Conservation (phyloP, 768 basidiomycete genomes). For the Austroboletus festivus region DNA sequence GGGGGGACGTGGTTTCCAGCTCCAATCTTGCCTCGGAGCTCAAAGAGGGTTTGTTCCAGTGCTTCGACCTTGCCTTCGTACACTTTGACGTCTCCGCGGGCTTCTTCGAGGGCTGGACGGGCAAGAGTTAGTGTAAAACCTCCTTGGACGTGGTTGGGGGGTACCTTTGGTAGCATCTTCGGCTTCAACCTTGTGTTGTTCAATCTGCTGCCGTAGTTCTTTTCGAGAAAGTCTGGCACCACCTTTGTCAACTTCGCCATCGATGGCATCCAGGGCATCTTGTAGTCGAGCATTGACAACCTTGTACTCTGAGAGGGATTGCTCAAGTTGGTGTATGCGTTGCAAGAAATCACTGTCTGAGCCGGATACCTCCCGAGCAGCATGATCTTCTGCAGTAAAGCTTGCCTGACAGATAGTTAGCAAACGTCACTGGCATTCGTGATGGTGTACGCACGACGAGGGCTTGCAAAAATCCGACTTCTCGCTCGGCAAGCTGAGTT, state of each 20-base stretch:
- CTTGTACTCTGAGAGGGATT: slow-evolving; percentile 55
- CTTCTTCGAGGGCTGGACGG: slow-evolving; percentile 43
- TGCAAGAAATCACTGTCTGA: slow-evolving; percentile 35
- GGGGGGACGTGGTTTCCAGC: slow-evolving; percentile 75
- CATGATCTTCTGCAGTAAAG: slow-evolving; percentile 55
- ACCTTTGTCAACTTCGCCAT: slow-evolving; percentile 29
- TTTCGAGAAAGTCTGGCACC: slow-evolving; percentile 29
- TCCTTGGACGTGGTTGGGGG: not conserved
- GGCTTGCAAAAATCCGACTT: slow-evolving; percentile 64
- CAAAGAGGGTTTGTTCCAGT: slow-evolving; percentile 78
- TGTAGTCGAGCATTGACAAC: slow-evolving; percentile 42
- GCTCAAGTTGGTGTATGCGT: slow-evolving; percentile 53
- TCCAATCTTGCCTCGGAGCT: slow-evolving; percentile 72
- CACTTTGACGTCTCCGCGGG: slow-evolving; percentile 33
- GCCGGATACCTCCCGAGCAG: slow-evolving; percentile 29
- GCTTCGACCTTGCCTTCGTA: slow-evolving; percentile 57
- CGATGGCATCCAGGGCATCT: slow-evolving; percentile 45
- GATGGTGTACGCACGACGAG: slow-evolving; percentile 51
- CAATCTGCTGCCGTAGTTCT: slow-evolving; percentile 40
- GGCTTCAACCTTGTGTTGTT: slow-evolving; percentile 36
- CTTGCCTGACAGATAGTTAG: slow-evolving; percentile 44
- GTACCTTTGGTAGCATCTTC: slow-evolving; percentile 42
- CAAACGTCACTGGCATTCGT: not conserved
- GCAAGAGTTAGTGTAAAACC: not conserved
- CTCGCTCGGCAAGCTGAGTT: slow-evolving; percentile 48